Conservation (phyloP, 208 protist species). For the Acanthamoeba royreba region DNA sequence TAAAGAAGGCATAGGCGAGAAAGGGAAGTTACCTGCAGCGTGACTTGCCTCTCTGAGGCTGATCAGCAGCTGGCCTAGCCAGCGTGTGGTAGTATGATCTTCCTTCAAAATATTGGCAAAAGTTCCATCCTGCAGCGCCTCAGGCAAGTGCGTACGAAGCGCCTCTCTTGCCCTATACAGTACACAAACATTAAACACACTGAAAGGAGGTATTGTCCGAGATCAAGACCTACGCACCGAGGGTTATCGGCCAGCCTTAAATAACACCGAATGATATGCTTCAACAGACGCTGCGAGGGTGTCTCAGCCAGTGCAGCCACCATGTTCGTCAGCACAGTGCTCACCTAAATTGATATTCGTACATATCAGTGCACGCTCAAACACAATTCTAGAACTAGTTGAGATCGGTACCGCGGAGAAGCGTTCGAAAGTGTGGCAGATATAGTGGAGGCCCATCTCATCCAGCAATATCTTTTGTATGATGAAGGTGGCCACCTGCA, state of each 20-base stretch:
- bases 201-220: too few relatives aligned
- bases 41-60: conserved; percentile 27
- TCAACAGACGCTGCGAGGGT: conserved; percentile 92
- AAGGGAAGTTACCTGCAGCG: neutral
- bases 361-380: neutral
- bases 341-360: neutral
- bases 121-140: conserved; percentile 77
- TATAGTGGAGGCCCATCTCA: conserved; percentile 95
- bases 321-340: conserved; percentile 93
- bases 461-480: conserved; percentile 98
- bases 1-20: too few relatives aligned
- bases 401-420: conserved; percentile 55
- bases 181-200: too few relatives aligned
- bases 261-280: conserved; percentile 98
- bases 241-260: conserved; percentile 94
- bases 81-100: conserved; percentile 36
- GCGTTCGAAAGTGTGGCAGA: conserved; percentile 93
- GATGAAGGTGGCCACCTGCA: conserved; percentile 97
- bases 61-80: conserved; percentile 37
- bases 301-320: conserved; percentile 86
- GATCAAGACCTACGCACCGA: conserved; percentile 49
- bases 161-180: conserved; percentile 82
- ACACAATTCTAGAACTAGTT: neutral
- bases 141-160: conserved; percentile 82
- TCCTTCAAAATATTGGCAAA: conserved; percentile 67